Conservation (phyloP, 352 stramenopile species). For the Phytophthora niederhauseri region DNA sequence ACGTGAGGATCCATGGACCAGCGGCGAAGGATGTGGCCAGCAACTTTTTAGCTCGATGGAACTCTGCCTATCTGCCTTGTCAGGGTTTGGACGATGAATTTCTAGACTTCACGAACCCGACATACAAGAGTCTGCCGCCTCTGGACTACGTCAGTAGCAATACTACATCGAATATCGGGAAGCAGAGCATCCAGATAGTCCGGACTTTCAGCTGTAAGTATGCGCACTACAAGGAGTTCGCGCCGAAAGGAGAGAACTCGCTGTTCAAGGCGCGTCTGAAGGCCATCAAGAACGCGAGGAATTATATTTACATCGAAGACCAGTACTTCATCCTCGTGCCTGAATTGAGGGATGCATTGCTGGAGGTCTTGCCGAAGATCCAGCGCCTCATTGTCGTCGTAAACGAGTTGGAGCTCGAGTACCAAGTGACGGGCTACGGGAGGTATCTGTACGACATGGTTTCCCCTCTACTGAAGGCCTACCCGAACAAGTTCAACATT, state of each 20-base stretch:
- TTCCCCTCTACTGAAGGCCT: conserved; percentile 40
- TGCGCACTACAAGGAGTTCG: conserved; percentile 53
- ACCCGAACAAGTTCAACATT: conserved; percentile 32
- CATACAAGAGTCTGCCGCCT: conserved; percentile 11
- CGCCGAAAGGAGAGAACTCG: conserved; percentile 49
- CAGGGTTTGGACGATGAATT: conserved; percentile 35
- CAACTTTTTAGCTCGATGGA: conserved; percentile 63
- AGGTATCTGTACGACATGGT: conserved; percentile 64
- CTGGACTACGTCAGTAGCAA: conserved; percentile 7
- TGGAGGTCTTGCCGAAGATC: conserved; percentile 50
- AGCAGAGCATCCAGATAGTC: conserved; percentile 40
- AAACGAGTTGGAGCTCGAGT: conserved; percentile 33
- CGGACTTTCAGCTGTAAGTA: conserved; percentile 64
- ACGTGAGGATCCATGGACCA: conserved; percentile 47
- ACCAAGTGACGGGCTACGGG: conserved; percentile 35
- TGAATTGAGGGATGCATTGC: conserved; percentile 42
- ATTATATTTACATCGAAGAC: conserved; percentile 29
- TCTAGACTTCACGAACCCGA: conserved; percentile 50
- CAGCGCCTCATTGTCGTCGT: conserved; percentile 56
- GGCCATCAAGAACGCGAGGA: conserved; percentile 50
- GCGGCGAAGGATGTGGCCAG: conserved; percentile 49
- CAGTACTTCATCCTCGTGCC: conserved; percentile 41
- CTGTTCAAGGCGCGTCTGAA: conserved; percentile 47
- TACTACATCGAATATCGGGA: conserved; percentile 8
- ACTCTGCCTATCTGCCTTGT: conserved; percentile 35